Conservation (phyloP, 2,329 filamentous ascomycete species). For the Ophiostoma triangulosporum region DNA sequence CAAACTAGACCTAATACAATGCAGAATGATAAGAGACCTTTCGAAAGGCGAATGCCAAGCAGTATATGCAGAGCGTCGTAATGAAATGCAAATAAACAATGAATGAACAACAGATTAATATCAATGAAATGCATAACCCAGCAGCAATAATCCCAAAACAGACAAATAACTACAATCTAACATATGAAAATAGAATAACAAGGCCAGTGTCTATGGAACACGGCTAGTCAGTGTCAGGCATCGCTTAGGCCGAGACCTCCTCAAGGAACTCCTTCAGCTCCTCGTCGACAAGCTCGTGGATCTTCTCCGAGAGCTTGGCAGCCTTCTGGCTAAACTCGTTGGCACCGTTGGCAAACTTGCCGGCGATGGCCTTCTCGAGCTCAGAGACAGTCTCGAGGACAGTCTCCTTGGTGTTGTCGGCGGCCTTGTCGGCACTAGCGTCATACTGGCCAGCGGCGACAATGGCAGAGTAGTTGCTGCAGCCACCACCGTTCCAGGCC, state of each 20-base stretch:
- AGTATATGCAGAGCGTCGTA: constrained; percentile 4
- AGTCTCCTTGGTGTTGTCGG: constrained; percentile 25
- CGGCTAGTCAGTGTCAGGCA: neutral
- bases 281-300: constrained; percentile 47
- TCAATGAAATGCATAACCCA: constrained; percentile 3
- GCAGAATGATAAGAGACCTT: constrained; percentile 1
- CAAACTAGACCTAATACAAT: constrained; percentile 4
- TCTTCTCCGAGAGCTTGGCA: constrained; percentile 49
- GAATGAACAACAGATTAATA: neutral
- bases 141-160: neutral
- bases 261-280: constrained; percentile 47
- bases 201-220: neutral
- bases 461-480: constrained; percentile 79
- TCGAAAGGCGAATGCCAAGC: neutral
- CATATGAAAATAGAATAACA: neutral
- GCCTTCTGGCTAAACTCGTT: constrained; percentile 41
- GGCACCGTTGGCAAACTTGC: constrained; percentile 40
- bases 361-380: constrained; percentile 44
- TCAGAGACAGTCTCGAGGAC: constrained; percentile 37
- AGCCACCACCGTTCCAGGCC: constrained; percentile 97
- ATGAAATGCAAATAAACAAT: neutral
- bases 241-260: constrained; percentile 29
- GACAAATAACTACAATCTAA: neutral
- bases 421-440: constrained; percentile 17
- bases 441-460: constrained; percentile 58